Percentiles rank a stretch among this genome's conserved stretches.
Conservation (phyloP, 495 filamentous ascomycete species). For the Penicillium antarcticum region DNA sequence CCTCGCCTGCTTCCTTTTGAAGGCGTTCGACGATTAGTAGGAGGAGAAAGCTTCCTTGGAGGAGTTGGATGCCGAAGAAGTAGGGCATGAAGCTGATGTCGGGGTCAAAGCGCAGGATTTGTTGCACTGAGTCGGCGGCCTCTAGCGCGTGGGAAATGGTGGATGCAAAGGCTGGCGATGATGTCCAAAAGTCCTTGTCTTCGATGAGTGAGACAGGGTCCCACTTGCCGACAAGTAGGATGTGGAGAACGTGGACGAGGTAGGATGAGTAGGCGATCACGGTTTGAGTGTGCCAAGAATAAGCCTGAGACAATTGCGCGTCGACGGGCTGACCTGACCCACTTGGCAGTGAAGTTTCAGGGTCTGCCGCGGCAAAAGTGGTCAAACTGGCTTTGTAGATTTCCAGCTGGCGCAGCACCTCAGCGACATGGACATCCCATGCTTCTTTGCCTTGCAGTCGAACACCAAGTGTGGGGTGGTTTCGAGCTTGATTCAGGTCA, state of each 20-base stretch:
- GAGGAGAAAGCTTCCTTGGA: constrained; percentile 79
- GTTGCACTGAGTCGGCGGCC: constrained; percentile 75
- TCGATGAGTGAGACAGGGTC: constrained; percentile 82
- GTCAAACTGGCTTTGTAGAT: constrained; percentile 81
- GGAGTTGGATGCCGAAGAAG: constrained; percentile 82
- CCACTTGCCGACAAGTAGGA: constrained; percentile 82
- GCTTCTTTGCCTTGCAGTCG: constrained; percentile 70
- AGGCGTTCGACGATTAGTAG: constrained; percentile 80
- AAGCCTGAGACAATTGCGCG: constrained; percentile 40
- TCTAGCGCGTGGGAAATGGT: constrained; percentile 77
- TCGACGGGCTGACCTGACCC: constrained; percentile 41
- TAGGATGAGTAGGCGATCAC: constrained; percentile 90
- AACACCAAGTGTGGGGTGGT: constrained; percentile 82
- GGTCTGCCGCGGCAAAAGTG: constrained; percentile 52
- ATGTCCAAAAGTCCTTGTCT: constrained; percentile 87
- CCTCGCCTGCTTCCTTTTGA: constrained; percentile 74
- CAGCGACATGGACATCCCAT: constrained; percentile 76
- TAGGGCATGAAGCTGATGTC: constrained; percentile 88
- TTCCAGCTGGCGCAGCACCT: constrained; percentile 77
- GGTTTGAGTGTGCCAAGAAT: constrained; percentile 74
- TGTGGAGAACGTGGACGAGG: constrained; percentile 79
- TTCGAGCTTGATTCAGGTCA: constrained; percentile 83
- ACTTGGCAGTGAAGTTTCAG: constrained; percentile 22
- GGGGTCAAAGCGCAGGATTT: constrained; percentile 81
- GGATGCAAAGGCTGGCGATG: constrained; percentile 74